These are phyloP conservation scores for Dactylonectria estremocensis DNA, from an alignment of 2,329 filamentous ascomycete genomes.

Conservation along the genomic window DNA sequence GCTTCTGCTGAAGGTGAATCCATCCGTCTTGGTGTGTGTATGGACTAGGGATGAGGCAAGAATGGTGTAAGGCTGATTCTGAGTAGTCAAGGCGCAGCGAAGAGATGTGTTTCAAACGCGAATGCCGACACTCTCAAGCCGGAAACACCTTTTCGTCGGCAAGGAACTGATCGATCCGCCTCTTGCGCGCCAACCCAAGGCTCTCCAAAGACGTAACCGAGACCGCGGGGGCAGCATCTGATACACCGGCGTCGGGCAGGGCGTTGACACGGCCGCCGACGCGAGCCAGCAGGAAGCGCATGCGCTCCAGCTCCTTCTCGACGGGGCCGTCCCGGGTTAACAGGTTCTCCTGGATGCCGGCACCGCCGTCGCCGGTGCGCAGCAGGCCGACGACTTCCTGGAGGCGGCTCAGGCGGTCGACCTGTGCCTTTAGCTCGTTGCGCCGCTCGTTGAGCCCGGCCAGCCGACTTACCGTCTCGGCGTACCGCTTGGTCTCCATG, in stretches of 20 bases:
- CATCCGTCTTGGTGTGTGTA: not conserved
- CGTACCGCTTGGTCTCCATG: slow-evolving; percentile 66
- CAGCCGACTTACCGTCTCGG: slow-evolving; percentile 65
- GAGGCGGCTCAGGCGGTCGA: slow-evolving; percentile 65
- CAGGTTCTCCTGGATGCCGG: slow-evolving; percentile 75
- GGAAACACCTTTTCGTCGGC: slow-evolving; percentile 45
- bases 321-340: slow-evolving; percentile 76
- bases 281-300: slow-evolving; percentile 74
- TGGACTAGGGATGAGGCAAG: not conserved
- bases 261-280: slow-evolving; percentile 68
- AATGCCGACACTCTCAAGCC: slow-evolving; percentile 25
- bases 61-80: not conserved
- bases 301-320: slow-evolving; percentile 76
- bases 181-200: slow-evolving; percentile 40
- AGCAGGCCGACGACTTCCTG: slow-evolving; percentile 65
- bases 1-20: not conserved
- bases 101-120: not conserved
- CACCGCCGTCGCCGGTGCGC: slow-evolving; percentile 47
- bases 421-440: slow-evolving; percentile 54
- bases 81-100: not conserved
- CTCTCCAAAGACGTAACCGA: slow-evolving; percentile 26
- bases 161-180: slow-evolving; percentile 47
- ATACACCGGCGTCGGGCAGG: slow-evolving; percentile 31
- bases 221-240: slow-evolving; percentile 23
- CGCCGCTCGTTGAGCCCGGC: slow-evolving; percentile 62